Percentiles rank a stretch among this genome's conserved stretches.
These are phyloP conservation scores for Colletotrichum trifolii DNA, from an alignment of 2,329 filamentous ascomycete species.

Conservation along the genomic window DNA sequence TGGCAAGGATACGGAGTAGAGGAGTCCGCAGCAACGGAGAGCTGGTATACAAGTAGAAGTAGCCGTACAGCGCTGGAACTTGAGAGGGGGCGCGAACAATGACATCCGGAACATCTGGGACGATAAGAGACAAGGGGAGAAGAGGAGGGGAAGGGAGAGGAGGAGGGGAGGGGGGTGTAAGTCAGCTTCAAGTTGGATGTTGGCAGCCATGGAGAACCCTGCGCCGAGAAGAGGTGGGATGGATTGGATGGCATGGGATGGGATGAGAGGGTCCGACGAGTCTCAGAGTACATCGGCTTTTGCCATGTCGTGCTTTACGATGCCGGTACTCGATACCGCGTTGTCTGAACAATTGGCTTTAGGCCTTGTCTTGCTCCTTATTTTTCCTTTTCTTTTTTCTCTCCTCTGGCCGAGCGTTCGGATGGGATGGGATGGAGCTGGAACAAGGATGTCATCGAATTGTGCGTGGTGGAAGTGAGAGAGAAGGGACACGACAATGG, in stretches of 20 bases:
- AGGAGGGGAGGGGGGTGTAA: slow-evolving; percentile 14
- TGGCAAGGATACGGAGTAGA: background rate
- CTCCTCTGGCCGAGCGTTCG: background rate
- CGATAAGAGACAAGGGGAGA: background rate
- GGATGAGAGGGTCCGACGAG: too few relatives aligned
- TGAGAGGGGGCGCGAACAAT: slow-evolving; percentile 12
- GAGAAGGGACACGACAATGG: background rate
- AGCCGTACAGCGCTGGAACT: slow-evolving; percentile 10
- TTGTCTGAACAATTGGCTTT: slow-evolving; percentile 10
- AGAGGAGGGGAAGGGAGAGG: background rate
- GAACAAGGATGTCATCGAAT: slow-evolving; percentile 11
- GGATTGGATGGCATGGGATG: too few relatives aligned
- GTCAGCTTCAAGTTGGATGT: slow-evolving; percentile 24
- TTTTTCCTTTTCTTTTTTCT: background rate
- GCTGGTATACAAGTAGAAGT: background rate
- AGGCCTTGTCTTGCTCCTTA: background rate
- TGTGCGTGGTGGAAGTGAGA: background rate
- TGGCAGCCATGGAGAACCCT: slow-evolving; percentile 31
- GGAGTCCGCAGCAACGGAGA: slow-evolving; percentile 8
- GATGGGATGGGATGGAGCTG: background rate
- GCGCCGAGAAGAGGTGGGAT: background rate
- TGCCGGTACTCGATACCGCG: too few relatives aligned
- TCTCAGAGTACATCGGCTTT: too few relatives aligned
- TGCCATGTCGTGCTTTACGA: too few relatives aligned
- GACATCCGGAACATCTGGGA: background rate